Percentiles rank a stretch among this genome's conserved stretches.
Conservation (phyloP, 257 asterid genomes). For the Solanum appendiculatum region DNA sequence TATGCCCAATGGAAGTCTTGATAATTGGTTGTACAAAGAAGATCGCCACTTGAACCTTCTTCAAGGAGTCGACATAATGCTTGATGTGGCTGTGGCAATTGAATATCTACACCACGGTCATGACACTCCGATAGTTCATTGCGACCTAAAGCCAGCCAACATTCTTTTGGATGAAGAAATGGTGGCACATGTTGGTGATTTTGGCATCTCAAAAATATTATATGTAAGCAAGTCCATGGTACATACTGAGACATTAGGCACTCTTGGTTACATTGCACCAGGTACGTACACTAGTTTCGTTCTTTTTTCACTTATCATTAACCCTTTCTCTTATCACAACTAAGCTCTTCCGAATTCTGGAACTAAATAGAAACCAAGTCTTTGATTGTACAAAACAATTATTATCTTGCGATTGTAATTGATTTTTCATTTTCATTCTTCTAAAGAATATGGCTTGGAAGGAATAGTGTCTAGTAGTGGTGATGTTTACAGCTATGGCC, state of each 20-base stretch:
- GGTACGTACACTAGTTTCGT: constrained; percentile 2
- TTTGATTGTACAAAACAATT: not conserved
- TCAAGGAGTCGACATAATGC: constrained; percentile 15
- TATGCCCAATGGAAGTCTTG: constrained; percentile 31
- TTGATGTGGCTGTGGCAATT: constrained; percentile 25
- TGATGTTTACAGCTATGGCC: constrained; percentile 26
- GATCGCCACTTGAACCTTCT: constrained; percentile 2
- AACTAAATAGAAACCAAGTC: not conserved
- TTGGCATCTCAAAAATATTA: constrained; percentile 27
- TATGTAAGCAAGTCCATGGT: not conserved
- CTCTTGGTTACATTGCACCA: constrained; percentile 35
- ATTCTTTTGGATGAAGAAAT: constrained; percentile 25
- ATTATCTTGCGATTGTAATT: not conserved
- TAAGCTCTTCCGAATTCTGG: not conserved
- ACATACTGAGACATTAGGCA: constrained; percentile 21
- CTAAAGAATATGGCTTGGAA: constrained; percentile 21
- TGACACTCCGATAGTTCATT: constrained; percentile 16
- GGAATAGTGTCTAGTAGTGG: constrained; percentile 19
- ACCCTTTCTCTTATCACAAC: not conserved
- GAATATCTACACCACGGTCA: constrained; percentile 30
- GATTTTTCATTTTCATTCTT: not conserved
- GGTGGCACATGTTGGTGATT: constrained; percentile 13
- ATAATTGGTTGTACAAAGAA: constrained; percentile 13
- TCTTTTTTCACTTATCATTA: not conserved
- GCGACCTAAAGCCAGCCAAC: constrained; percentile 28